Evolutionary conservation across 495 filamentous ascomycete species (phyloP).

Genomic region (Baudoinia panamericana): DNA sequence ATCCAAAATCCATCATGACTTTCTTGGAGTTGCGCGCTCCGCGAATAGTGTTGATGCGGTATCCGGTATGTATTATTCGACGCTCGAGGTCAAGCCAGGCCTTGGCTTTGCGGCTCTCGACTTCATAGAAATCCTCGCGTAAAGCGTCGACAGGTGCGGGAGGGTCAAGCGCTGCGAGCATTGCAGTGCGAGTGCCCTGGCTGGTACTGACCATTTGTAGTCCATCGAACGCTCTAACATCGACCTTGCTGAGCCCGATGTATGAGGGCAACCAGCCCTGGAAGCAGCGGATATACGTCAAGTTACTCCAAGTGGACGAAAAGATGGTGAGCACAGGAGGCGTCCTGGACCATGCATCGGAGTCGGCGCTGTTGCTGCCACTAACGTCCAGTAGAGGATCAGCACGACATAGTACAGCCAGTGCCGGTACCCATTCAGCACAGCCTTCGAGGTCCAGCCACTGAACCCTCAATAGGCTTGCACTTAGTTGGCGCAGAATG

Average conservation of each 20-base stretch:
- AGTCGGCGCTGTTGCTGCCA: not conserved
- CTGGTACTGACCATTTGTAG: not conserved
- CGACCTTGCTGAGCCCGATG: not conserved
- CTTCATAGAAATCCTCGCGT: constrained; percentile 3
- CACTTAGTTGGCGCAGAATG: constrained; percentile 55
- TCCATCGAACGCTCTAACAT: not conserved
- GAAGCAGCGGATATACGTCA: constrained; percentile 8
- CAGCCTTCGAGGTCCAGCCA: constrained; percentile 77
- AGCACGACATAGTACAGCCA: constrained; percentile 25
- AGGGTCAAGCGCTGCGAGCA: too few species aligned
- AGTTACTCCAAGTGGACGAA: constrained; percentile 10
- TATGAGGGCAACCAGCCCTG: constrained; percentile 16
- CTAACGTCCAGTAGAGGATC: not conserved
- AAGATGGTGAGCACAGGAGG: not conserved
- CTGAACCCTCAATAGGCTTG: constrained; percentile 53
- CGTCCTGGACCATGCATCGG: not conserved
- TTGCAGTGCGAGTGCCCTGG: too few species aligned
- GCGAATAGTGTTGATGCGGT: constrained; percentile 2
- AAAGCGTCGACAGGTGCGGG: too few species aligned
- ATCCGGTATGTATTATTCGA: not conserved
- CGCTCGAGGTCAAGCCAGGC: constrained; percentile 14
- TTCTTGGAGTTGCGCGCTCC: not conserved
- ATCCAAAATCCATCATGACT: constrained; percentile 9
- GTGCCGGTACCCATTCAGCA: constrained; percentile 50
- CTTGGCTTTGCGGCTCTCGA: constrained; percentile 5